phyloP scores from a whole-genome alignment of 345 rosid genomes.

The Sapria himalayana region DNA sequence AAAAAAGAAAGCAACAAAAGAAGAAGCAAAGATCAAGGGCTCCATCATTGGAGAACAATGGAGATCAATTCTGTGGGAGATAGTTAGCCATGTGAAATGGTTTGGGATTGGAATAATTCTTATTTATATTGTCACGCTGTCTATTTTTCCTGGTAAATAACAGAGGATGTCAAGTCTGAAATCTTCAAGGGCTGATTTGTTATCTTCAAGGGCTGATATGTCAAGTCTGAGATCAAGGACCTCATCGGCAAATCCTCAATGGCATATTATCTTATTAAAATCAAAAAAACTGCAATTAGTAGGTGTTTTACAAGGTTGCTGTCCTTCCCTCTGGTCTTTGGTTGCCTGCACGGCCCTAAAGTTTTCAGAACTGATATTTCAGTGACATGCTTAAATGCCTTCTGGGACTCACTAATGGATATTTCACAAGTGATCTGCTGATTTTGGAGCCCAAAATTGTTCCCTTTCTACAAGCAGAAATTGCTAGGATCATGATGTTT shows the following conservation, averaged over 20 bases:
- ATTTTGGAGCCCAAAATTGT: too few relatives aligned
- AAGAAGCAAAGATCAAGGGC: constrained; percentile 31
- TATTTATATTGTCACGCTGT: constrained; percentile 43
- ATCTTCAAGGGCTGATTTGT: constrained; percentile 68
- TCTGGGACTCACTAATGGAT: constrained; percentile 73
- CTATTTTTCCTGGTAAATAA: constrained; percentile 80
- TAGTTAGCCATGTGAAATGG: constrained; percentile 50
- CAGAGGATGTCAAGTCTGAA: constrained; percentile 77
- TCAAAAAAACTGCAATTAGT: constrained; percentile 46
- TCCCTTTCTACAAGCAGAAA: too few relatives aligned
- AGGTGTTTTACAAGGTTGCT: constrained; percentile 50
- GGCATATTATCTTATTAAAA: constrained; percentile 32
- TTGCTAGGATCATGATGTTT: too few relatives aligned
- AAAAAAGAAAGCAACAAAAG: constrained; percentile 32
- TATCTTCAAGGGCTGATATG: constrained; percentile 42
- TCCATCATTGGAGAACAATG: constrained; percentile 29
- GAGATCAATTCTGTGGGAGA: constrained; percentile 43
- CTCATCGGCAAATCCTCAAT: constrained; percentile 75
- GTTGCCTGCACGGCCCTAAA: constrained; percentile 68
- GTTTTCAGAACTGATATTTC: constrained; percentile 77
- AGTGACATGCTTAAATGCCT: constrained; percentile 44
- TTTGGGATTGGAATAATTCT: constrained; percentile 51
- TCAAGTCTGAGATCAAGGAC: constrained; percentile 62
- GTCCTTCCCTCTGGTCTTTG: constrained; percentile 65
- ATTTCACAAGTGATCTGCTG: too few relatives aligned